Percentiles rank a stretch among this genome's conserved stretches.
phyloP scores from a whole-genome alignment of 2,329 filamentous ascomycete genomes.

The Davidsoniella virescens region DNA sequence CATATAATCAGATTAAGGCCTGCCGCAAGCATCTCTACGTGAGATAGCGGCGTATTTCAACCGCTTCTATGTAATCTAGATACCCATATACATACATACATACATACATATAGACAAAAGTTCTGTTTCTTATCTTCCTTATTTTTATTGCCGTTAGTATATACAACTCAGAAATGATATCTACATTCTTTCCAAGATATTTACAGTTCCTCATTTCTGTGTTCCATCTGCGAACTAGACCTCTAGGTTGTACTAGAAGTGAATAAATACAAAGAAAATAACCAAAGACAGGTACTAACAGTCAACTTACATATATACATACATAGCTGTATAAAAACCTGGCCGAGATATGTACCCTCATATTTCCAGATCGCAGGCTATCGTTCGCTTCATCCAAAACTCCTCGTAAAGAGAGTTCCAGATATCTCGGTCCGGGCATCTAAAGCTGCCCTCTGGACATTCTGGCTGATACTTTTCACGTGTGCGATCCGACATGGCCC shows the following conservation, averaged over 20 bases:
- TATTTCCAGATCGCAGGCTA: background rate
- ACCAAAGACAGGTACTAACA: no score
- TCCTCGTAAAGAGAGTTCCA: background rate
- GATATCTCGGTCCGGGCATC: background rate
- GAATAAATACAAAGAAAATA: no score
- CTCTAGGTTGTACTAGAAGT: no score
- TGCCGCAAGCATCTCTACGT: no score
- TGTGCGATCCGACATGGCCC: conserved; percentile 13
- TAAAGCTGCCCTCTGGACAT: background rate
- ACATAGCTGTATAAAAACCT: background rate
- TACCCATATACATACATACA: background rate
- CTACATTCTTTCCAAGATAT: no score
- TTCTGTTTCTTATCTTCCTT: background rate
- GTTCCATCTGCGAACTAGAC: no score
- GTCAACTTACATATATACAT: background rate
- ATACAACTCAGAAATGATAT: no score
- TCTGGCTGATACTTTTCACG: conserved; percentile 14
- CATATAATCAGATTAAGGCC: no score
- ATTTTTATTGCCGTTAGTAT: no score
- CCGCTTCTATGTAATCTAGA: background rate
- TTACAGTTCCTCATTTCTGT: no score
- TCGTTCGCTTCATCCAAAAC: background rate
- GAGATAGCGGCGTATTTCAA: no score
- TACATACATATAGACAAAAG: background rate
- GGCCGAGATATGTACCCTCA: background rate